Evolutionary conservation across 305 asterid genomes (phyloP).

Genomic region (Plantago lanceolata): DNA sequence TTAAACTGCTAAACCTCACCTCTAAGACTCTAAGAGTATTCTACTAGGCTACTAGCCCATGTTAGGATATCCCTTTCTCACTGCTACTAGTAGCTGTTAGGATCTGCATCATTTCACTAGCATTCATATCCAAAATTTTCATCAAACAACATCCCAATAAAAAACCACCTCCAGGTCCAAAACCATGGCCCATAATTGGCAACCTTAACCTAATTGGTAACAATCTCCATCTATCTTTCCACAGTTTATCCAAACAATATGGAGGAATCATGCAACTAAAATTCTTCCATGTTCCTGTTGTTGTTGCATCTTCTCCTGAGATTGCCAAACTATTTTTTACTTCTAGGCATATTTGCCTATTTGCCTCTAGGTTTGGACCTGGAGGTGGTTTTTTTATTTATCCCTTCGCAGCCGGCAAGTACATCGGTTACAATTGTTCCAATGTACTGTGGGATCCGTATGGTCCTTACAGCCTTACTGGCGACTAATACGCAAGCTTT

Average conservation of each 20-base stretch:
- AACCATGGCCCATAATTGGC: constrained; percentile 44
- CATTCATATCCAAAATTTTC: constrained; percentile 17
- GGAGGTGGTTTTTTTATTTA: too few species aligned
- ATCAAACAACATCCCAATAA: background rate
- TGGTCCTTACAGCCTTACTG: constrained; percentile 39
- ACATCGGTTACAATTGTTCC: constrained; percentile 24
- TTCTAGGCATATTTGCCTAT: constrained; percentile 35
- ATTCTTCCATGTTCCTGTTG: constrained; percentile 34
- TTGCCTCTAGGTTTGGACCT: constrained; percentile 43
- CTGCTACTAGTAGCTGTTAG: too few species aligned
- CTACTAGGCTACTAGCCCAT: too few species aligned
- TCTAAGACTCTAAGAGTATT: too few species aligned
- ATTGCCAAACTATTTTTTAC: constrained; percentile 46
- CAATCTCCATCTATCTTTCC: constrained; percentile 33
- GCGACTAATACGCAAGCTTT: constrained; percentile 31
- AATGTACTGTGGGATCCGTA: constrained; percentile 36
- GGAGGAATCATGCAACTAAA: constrained; percentile 36
- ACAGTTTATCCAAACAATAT: constrained; percentile 24
- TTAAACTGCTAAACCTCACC: too few species aligned
- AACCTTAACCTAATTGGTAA: constrained; percentile 34
- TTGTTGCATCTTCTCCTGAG: constrained; percentile 42
- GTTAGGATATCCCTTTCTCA: too few species aligned
- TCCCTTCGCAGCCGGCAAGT: constrained; percentile 34
- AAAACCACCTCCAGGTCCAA: constrained; percentile 34
- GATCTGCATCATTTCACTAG: background rate